Conservation (phyloP, 306 rosid genomes). For the Cicer pinnatifidum region DNA sequence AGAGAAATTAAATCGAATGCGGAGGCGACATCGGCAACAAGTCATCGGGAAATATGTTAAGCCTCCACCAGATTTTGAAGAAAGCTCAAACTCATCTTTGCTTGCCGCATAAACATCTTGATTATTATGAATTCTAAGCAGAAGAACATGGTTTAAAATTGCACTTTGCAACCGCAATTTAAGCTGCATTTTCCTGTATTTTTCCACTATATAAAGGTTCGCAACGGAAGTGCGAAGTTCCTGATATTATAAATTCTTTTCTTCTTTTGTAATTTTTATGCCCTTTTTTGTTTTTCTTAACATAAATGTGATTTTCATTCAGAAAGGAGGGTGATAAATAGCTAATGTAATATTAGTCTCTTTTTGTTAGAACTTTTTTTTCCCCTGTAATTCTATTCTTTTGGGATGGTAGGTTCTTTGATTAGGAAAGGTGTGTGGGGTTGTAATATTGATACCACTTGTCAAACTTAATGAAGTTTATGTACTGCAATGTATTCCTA, state of each 20-base stretch:
- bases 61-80: conserved; percentile 73
- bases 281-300: conserved; percentile 34
- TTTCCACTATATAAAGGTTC: no score
- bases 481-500: conserved; percentile 3
- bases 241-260: conserved; percentile 43
- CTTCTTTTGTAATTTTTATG: conserved; percentile 40
- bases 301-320: conserved; percentile 45
- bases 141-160: neutral
- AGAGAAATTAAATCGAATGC: conserved; percentile 73
- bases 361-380: conserved; percentile 8
- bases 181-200: no score
- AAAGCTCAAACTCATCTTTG: conserved; percentile 56
- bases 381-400: conserved; percentile 48
- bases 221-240: no score
- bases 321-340: conserved; percentile 47
- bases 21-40: conserved; percentile 73
- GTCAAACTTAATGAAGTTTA: conserved; percentile 40
- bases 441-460: conserved; percentile 44
- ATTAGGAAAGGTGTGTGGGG: conserved; percentile 25
- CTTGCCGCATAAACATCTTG: conserved; percentile 33
- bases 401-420: conserved; percentile 38
- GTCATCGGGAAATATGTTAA: conserved; percentile 89
- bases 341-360: conserved; percentile 46
- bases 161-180: no score
- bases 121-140: neutral